phyloP scores from a whole-genome alignment of 495 filamentous ascomycete species.

The Penicillium daleae region DNA sequence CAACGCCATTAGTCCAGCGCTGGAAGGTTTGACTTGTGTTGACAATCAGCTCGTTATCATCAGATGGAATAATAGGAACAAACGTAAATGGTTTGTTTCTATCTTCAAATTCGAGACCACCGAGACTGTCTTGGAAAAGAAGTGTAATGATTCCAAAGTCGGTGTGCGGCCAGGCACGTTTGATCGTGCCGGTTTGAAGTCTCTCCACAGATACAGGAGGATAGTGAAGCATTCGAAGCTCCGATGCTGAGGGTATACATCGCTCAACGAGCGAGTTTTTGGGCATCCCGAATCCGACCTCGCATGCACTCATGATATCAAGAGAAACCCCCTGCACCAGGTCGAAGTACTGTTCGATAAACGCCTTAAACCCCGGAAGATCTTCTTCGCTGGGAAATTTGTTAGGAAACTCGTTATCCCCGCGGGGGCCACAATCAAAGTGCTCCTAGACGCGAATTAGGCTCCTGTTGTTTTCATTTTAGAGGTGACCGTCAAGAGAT shows the following conservation, averaged over 20 bases:
- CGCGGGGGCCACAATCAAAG: conserved; percentile 11
- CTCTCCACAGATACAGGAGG: conserved; percentile 1
- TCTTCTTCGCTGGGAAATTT: conserved; percentile 13
- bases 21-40: conserved; percentile 34
- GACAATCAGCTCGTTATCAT: conserved; percentile 44
- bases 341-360: conserved; percentile 14
- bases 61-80: conserved; percentile 12
- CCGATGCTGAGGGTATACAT: conserved; percentile 5
- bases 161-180: conserved; percentile 36
- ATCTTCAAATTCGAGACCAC: conserved; percentile 43
- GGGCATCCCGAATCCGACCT: neutral
- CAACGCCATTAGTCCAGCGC: conserved; percentile 34
- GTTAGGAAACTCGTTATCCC: conserved; percentile 14
- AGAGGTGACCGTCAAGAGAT: too few relatives aligned
- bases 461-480: neutral
- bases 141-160: conserved; percentile 47
- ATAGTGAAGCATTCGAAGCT: conserved; percentile 21
- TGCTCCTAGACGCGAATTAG: conserved; percentile 9
- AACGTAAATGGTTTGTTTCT: conserved; percentile 13
- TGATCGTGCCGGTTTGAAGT: conserved; percentile 19
- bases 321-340: conserved; percentile 5
- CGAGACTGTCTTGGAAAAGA: conserved; percentile 38
- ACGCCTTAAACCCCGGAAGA: conserved; percentile 11
- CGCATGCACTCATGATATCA: conserved; percentile 2
- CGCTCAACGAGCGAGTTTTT: conserved; percentile 3